Evolutionary conservation across 2,329 filamentous ascomycete species (phyloP), one percentile per base, ranked within the genome.

Genomic region (Juglanconis juglandina): DNA sequence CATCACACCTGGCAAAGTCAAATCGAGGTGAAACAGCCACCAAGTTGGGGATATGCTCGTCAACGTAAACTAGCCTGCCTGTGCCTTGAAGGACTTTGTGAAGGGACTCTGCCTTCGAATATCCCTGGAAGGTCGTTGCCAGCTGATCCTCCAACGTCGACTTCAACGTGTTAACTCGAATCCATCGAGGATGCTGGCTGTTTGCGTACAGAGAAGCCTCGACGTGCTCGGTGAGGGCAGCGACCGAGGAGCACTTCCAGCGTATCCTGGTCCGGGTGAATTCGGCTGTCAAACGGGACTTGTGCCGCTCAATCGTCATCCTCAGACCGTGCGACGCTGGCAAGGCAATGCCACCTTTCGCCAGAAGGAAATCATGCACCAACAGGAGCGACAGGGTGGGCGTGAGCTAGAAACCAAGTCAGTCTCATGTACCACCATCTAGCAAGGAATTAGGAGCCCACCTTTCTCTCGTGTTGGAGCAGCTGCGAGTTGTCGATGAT

Each of bases 401-500:
- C 1, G 89, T 90, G 56, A 98, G 82, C 91, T 96, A 75, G 35
- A 54, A 52, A 53, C 34, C 11, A 32, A 59, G 66, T 71, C 61
- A 72, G 74, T 73, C 67, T 13, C 10, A 35, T 52, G 56, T 24
- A 24, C 24, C 24, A 32, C 8, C 7, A 4, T 33, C 10, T 5
- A 50, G 6, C 17, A 10, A 37, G 30, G n/a, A 2, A 2, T 5
- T 3, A 14, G 6, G 17, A 32, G 57, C 76, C 66, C 72, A 95
- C 93, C 86, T 96, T 96, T 65, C 86, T 88, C 78, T 99, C 95
- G 9, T 87, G 76, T n/a, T 82, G 82, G 41, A 98, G 77, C 41
- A 98, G 77, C 3, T 86, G 88, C 1, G 92, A 84, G 65, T 83
- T 86, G 67, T 97, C 92, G 69, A 99, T 86, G n/a, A 97, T 88